Evolutionary conservation across 2,329 filamentous ascomycete species (phyloP), one percentile per base, ranked within the genome.

Genomic region (Kalmusia sp.): DNA sequence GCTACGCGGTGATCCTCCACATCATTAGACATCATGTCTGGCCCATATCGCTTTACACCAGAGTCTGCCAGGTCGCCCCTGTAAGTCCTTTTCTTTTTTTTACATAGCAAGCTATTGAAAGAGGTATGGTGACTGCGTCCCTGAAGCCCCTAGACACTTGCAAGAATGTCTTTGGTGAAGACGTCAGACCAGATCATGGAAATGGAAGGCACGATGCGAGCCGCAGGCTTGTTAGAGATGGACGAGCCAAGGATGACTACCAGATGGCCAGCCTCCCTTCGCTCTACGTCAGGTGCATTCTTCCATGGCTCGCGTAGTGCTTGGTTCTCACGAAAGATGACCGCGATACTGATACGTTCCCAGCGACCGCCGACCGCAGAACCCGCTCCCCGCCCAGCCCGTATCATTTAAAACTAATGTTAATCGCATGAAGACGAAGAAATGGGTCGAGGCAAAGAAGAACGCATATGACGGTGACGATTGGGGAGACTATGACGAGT

Each of bases 381-480:
- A 65, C 17, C 61, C 59, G 38, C 61, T 62, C 54, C 60, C 65
- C 34, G 55, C 63, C 25, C 79, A 80, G 48, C 77, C 80, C 22
- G 74, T 83, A 24, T 84, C 82, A 22, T 96, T 93, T 77, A 89
- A 90, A 72, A 86, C 92, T 46, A 96, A 96, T 72, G 87, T 97
- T 43, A 93, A 91, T 76, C 87, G 93, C 57, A 84, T 87, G 51
- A 96, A 96, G 78, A 97, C 93, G 50, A 90, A 88, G 76, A 96
- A 96, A 84, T 98, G 93, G 93, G 89, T 93, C 31, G 89, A 96
- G 67, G 93, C 93, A 30, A 93, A 93, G 74, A 82, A 86, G 53
- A 87, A 90, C 64, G 90, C 86, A 69, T 98, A 98, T 69, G 93
- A 93, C 67, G 93, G 93, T 58, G 92, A 96, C 66, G 93, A 96